Conservation (phyloP, 148 eudicot genomes). For the Nepenthes gracilis region DNA sequence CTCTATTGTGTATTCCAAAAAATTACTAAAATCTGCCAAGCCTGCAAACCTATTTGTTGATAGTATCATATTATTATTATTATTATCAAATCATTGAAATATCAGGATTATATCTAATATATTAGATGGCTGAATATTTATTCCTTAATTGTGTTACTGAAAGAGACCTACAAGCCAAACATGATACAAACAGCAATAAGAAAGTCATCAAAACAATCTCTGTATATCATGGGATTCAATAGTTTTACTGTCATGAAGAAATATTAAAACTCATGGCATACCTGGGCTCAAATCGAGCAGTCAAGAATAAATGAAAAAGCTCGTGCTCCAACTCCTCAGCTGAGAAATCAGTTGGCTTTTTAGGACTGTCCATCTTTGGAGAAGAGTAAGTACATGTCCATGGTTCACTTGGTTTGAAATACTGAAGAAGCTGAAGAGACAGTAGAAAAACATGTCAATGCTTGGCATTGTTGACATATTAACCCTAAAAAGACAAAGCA, state of each 20-base stretch:
- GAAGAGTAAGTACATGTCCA: slow-evolving; percentile 36
- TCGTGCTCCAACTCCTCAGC: slow-evolving; percentile 31
- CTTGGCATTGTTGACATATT: neutral
- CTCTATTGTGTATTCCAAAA: no score
- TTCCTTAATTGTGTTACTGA: neutral
- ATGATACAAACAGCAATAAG: neutral
- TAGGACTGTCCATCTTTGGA: slow-evolving; percentile 2
- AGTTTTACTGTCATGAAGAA: no score
- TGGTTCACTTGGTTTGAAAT: slow-evolving; percentile 41
- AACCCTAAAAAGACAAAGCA: no score
- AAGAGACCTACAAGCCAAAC: neutral
- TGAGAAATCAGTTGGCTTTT: slow-evolving; percentile 27
- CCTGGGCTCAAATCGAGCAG: slow-evolving; percentile 38
- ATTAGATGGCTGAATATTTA: no score
- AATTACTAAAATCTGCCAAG: no score
- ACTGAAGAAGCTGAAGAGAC: slow-evolving; percentile 38
- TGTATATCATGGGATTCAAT: neutral
- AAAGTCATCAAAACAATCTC: neutral
- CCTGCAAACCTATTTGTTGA: no score
- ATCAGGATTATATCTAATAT: no score
- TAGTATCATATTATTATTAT: no score
- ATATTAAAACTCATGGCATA: slow-evolving; percentile 4
- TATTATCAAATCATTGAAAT: neutral
- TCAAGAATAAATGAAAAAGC: slow-evolving; percentile 29
- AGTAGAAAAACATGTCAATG: neutral